These are phyloP conservation scores for Ophiostoma triangulosporum DNA, from an alignment of 2,329 filamentous ascomycete genomes.

Conservation along the genomic window DNA sequence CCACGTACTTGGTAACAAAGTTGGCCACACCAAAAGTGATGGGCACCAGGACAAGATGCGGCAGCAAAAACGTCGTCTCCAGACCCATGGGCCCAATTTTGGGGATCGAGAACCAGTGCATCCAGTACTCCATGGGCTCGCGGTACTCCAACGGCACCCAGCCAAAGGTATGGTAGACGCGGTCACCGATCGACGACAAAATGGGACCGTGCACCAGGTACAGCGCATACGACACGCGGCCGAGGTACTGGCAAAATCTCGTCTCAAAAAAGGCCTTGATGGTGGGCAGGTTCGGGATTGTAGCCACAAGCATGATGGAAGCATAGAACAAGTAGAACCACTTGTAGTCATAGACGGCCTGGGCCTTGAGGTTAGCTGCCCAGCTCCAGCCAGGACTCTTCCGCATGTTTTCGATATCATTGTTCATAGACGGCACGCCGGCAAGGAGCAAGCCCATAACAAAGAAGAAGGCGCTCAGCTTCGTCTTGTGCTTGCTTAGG, in stretches of 20 bases:
- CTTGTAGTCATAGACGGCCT: slow-evolving; percentile 51
- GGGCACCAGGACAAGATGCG: slow-evolving; percentile 47
- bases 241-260: slow-evolving; percentile 46
- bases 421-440: slow-evolving; percentile 42
- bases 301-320: slow-evolving; percentile 40
- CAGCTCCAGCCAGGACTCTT: slow-evolving; percentile 47
- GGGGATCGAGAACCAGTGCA: slow-evolving; percentile 40
- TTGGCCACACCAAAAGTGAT: slow-evolving; percentile 46
- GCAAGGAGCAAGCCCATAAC: slow-evolving; percentile 40
- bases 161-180: slow-evolving; percentile 48
- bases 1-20: slow-evolving; percentile 39
- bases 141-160: slow-evolving; percentile 30
- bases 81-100: slow-evolving; percentile 44
- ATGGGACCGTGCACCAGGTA: slow-evolving; percentile 54
- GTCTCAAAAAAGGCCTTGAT: slow-evolving; percentile 46
- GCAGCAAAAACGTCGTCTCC: slow-evolving; percentile 44
- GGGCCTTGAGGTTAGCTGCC: slow-evolving; percentile 47
- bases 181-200: slow-evolving; percentile 44
- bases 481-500: slow-evolving; percentile 33
- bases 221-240: slow-evolving; percentile 46
- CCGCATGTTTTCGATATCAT: slow-evolving; percentile 33
- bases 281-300: slow-evolving; percentile 43
- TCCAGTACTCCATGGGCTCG: slow-evolving; percentile 41
- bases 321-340: slow-evolving; percentile 57
- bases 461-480: slow-evolving; percentile 41